Evolutionary conservation across 148 eudicot species (phyloP), one percentile per base, ranked within the genome.

Genomic region (Heliosperma pusillum): DNA sequence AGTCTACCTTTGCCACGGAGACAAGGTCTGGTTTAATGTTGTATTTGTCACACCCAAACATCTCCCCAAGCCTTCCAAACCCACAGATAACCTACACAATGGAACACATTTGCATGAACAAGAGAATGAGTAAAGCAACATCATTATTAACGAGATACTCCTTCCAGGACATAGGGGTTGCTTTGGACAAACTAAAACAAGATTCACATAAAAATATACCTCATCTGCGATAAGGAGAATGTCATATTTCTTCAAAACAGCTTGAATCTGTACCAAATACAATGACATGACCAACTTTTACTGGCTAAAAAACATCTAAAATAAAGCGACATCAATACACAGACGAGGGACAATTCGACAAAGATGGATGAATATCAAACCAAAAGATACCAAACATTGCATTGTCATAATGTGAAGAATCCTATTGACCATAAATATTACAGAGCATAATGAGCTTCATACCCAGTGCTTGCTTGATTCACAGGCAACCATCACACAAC

Each of bases 1-100:
- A 25, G 24, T 76, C 21, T 36, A 95, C 98, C 96, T 95, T 95
- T 29, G 98, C 98, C 65, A 95, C 2, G 13, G 98, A 82, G 59
- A 95, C 98, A 71, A 95, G 97, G 82, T 95, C 97, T 7, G 98
- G 98, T 80, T 92, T 92, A 74, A 95, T 86, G 79, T 89, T 87
- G 84, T 86, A 95, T 83, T 89, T 92, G 71, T 95, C 98, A 79
- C 87, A 89, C 68, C 98, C 98, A 78, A 85, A 95, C 97, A 89
- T 90, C 69, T 93, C 83, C 3, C 98, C 98, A 52, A 95, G 97
- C 90, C 98, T 92, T 78, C 98, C 98, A 83, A 95, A 95, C 58
- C 87, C 98, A 81, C 98, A 92, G 61, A 95, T 90, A 4, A 95
- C 96, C 96, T 90, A 77, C 72, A 85, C 21, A 21, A 56, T 57